Evolutionary conservation across 352 stramenopile species (phyloP).

Genomic region (Phytopythium cucurbitacearum): DNA sequence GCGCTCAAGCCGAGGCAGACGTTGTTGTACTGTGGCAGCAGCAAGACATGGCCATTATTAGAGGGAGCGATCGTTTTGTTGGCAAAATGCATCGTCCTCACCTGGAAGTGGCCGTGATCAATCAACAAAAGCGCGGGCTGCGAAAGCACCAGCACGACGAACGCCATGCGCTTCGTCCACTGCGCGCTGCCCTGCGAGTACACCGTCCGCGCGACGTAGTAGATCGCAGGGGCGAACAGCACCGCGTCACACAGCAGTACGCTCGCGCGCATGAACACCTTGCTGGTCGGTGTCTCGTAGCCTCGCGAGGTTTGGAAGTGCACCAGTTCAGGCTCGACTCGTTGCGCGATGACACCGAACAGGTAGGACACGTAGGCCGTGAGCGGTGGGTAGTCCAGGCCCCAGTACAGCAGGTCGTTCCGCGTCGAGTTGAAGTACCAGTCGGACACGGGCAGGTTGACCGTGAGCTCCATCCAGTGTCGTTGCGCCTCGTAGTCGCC

Average conservation of each 20-base stretch:
- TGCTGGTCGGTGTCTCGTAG: constrained; percentile 82
- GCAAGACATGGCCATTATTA: background rate
- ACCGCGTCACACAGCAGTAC: constrained; percentile 92
- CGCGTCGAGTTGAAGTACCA: constrained; percentile 93
- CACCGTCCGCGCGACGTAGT: constrained; percentile 37
- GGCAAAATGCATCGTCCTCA: constrained; percentile 5
- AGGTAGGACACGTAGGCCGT: constrained; percentile 90
- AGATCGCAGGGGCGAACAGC: constrained; percentile 83
- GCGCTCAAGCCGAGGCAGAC: constrained; percentile 93
- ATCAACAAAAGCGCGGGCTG: constrained; percentile 92
- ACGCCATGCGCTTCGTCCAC: constrained; percentile 53
- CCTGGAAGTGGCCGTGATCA: constrained; percentile 99
- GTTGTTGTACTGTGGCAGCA: constrained; percentile 91
- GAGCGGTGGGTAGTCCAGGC: constrained; percentile 97
- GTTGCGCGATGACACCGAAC: constrained; percentile 72
- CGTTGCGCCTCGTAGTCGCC: constrained; percentile 98
- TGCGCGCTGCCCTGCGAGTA: constrained; percentile 30
- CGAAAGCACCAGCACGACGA: constrained; percentile 71
- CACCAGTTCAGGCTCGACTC: constrained; percentile 86
- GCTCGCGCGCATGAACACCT: constrained; percentile 90
- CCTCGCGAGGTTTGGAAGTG: constrained; percentile 71
- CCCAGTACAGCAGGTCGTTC: constrained; percentile 97
- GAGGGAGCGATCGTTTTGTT: no score
- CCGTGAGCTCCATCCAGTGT: constrained; percentile 99
- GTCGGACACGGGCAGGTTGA: constrained; percentile 87